Evolutionary conservation across 2,329 filamentous ascomycete species (phyloP).

Genomic region (Alternaria alternata): DNA sequence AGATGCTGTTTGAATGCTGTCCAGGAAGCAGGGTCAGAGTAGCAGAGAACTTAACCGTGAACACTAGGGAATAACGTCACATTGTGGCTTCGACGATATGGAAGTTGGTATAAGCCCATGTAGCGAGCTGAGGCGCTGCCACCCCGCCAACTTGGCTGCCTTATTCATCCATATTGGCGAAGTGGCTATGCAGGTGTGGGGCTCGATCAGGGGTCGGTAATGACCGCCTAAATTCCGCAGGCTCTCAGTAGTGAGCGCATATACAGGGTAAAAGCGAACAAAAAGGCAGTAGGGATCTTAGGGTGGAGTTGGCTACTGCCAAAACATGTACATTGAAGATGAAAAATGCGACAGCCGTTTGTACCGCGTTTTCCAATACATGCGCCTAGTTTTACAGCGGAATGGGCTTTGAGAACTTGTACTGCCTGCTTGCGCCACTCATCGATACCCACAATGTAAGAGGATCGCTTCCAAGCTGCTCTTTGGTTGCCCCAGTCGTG

Average conservation of each 20-base stretch:
- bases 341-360: not conserved
- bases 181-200: slow-evolving; percentile 17
- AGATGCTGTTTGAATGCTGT: not conserved
- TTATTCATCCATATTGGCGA: slow-evolving; percentile 11
- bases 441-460: slow-evolving; percentile 52
- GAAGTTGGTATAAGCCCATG: not conserved
- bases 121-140: not conserved
- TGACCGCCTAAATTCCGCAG: slow-evolving; percentile 8
- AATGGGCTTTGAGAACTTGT: slow-evolving; percentile 42
- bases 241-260: not conserved
- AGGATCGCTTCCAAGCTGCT: slow-evolving; percentile 62
- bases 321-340: slow-evolving; percentile 16
- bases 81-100: not conserved
- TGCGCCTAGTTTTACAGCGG: slow-evolving; percentile 27
- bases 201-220: not conserved
- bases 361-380: slow-evolving; percentile 4
- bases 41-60: not conserved
- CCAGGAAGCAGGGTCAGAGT: too few relatives aligned
- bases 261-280: not conserved
- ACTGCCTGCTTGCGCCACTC: slow-evolving; percentile 46
- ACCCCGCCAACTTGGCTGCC: not conserved
- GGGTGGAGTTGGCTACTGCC: not conserved
- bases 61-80: not conserved
- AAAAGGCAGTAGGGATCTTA: not conserved
- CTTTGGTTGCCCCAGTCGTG: slow-evolving; percentile 56